Evolutionary conservation across 495 filamentous ascomycete species (phyloP).

Genomic region (Penicillium bialowiezense): DNA sequence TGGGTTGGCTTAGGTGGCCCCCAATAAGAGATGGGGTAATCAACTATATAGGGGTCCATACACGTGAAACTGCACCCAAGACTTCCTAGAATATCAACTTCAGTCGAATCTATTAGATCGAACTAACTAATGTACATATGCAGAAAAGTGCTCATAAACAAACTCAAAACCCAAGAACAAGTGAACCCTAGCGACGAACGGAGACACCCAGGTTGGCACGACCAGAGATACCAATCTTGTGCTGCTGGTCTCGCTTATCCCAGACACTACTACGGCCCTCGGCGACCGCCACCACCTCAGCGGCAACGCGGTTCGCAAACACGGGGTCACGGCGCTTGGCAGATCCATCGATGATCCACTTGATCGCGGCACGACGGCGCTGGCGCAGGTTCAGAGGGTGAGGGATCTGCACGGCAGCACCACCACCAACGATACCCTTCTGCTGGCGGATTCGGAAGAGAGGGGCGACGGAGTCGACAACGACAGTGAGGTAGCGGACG

Average conservation of each 20-base stretch:
- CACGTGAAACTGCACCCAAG: constrained; percentile 2
- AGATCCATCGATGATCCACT: constrained; percentile 84
- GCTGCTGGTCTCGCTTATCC: constrained; percentile 69
- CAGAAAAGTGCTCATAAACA: constrained; percentile 5
- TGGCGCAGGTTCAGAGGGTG: constrained; percentile 70
- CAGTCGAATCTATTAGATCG: not conserved
- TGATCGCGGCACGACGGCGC: constrained; percentile 71
- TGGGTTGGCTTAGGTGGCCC: not conserved
- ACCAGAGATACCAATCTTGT: constrained; percentile 69
- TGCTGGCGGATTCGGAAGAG: constrained; percentile 72
- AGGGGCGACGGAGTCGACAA: constrained; percentile 96
- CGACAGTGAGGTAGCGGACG: constrained; percentile 72
- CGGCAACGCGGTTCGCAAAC: constrained; percentile 76
- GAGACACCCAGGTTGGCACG: constrained; percentile 63
- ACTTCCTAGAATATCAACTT: not conserved
- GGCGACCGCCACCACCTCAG: constrained; percentile 82
- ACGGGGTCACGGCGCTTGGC: constrained; percentile 62
- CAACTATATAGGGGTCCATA: not conserved
- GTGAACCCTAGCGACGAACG: constrained; percentile 16
- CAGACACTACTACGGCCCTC: constrained; percentile 82
- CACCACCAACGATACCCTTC: constrained; percentile 82
- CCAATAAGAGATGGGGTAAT: not conserved
- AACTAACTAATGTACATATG: constrained; percentile 14
- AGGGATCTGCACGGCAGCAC: constrained; percentile 77
- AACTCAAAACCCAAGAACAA: constrained; percentile 6